A percentile compares a stretch with the other conserved stretches of the same genome.
Conservation (phyloP, 345 rosid genomes). For the Noccaea caerulescens region DNA sequence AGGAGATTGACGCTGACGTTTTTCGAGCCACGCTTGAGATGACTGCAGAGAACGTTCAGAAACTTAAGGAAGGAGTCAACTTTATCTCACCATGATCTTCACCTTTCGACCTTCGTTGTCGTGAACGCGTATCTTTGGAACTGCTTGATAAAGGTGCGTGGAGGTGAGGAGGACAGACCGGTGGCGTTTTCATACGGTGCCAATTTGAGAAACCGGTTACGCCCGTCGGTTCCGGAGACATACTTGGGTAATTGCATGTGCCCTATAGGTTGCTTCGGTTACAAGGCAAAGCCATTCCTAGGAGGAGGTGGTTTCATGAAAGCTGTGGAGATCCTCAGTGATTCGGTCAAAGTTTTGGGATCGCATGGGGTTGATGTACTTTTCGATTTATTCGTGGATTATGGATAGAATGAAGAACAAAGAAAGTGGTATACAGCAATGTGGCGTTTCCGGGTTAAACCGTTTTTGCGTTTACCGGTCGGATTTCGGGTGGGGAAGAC, state of each 20-base stretch:
- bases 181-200: not conserved
- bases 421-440: not conserved
- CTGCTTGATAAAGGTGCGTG: conserved; percentile 3
- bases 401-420: not conserved
- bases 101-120: not conserved
- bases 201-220: not conserved
- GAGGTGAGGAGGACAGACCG: not conserved
- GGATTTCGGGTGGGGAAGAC: conserved; percentile 9
- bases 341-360: not conserved
- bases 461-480: conserved; percentile 1
- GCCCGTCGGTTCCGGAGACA: not conserved
- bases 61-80: not conserved
- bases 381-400: not conserved
- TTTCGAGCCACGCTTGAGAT: not conserved
- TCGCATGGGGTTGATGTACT: not conserved
- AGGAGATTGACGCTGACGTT: not conserved
- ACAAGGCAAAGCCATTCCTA: not conserved
- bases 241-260: not conserved
- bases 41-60: not conserved
- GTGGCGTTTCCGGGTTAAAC: not conserved
- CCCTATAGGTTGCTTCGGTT: not conserved
- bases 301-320: not conserved
- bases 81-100: not conserved
- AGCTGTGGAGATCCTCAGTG: not conserved
- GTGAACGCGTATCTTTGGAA: not conserved